Base-by-base conservation (phyloP, 768 basidiomycete species). In the Terana coerulea region DNA sequence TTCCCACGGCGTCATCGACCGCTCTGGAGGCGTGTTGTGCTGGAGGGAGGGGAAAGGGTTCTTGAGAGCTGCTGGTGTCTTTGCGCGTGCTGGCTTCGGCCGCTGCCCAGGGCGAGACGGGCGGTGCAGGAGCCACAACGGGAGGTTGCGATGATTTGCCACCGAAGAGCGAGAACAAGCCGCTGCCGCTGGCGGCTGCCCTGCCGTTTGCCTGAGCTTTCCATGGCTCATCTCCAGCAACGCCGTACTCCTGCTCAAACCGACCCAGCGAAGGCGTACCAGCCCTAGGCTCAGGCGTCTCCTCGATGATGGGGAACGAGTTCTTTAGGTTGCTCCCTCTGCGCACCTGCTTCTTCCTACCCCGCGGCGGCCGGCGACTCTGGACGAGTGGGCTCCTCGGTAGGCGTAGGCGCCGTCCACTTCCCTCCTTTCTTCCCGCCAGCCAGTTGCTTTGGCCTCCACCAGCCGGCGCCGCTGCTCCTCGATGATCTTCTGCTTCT, bases 371-470 rank as follows among this genome's bases (percentile, higher is more conserved):
- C 22, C 15, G 37, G 39, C n/a, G 30, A 26, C 12, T 36, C 35
- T 14, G 22, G 3, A 25, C 14, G 24, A 17, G 28, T 19, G 12
- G 31, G 5, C 17, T 15, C 45, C 10, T 33, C 30, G 5, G 45
- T 11, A n/a, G 5, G 24, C 31, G 12, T 29, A 12, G 17, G 28
- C 30, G 19, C 28, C 17, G 19, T 1, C 30, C 45, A 46, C 51
- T 36, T 5, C 12, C 28, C 40, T 33, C 25, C 37, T 33, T 33
- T 35, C 39, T 48, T 21, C 39, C 24, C 50, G 12, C 42, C 9
- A 29, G 41, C 34, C 19, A 5, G n/a, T 52, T 70, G 64, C 55
- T 72, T 71, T 54, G 51, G 55, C 43, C 48, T 72, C 68, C 55
- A 56, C 68, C 52, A 68, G 72, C 51, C 61, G 62, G 34, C 64